phyloP scores from a whole-genome alignment of 2,329 filamentous ascomycete species.

The Epichloe hybrida region DNA sequence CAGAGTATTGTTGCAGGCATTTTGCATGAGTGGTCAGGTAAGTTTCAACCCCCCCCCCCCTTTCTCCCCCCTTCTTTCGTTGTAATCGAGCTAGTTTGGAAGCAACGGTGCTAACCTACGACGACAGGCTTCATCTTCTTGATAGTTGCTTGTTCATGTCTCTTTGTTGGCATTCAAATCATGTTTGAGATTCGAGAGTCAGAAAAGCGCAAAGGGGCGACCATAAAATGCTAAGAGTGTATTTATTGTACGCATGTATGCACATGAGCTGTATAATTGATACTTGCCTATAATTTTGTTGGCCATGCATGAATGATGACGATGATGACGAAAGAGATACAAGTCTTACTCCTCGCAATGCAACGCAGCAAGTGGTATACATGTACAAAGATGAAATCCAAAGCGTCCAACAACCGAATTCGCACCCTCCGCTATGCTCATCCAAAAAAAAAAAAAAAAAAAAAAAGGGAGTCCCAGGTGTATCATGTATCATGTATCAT shows the following conservation, averaged over 20 bases:
- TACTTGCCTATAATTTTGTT: neutral
- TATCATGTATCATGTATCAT: too few species aligned
- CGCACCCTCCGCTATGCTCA: too few species aligned
- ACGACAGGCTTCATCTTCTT: constrained; percentile 58
- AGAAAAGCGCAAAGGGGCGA: constrained; percentile 70
- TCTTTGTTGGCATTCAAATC: constrained; percentile 79
- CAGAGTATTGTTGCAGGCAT: constrained; percentile 64
- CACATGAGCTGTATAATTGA: neutral
- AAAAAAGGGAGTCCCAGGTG: too few species aligned
- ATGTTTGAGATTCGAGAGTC: constrained; percentile 93
- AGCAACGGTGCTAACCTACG: constrained; percentile 10
- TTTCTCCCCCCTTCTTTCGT: neutral
- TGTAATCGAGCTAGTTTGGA: neutral
- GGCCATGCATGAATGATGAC: too few species aligned
- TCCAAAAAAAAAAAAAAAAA: too few species aligned
- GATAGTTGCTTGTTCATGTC: constrained; percentile 49
- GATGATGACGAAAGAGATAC: too few species aligned
- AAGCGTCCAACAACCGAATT: too few species aligned
- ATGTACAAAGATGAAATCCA: too few species aligned
- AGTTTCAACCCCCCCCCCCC: constrained; percentile 8
- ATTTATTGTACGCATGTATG: neutral
- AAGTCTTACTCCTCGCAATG: too few species aligned
- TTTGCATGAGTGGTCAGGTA: constrained; percentile 58
- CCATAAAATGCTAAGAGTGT: constrained; percentile 51
- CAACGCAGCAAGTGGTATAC: too few species aligned